A percentile compares a stretch with the other conserved stretches of the same genome.
These are phyloP conservation scores for Abrus precatorius DNA, from an alignment of 306 rosid genomes.

Conservation along the genomic window DNA sequence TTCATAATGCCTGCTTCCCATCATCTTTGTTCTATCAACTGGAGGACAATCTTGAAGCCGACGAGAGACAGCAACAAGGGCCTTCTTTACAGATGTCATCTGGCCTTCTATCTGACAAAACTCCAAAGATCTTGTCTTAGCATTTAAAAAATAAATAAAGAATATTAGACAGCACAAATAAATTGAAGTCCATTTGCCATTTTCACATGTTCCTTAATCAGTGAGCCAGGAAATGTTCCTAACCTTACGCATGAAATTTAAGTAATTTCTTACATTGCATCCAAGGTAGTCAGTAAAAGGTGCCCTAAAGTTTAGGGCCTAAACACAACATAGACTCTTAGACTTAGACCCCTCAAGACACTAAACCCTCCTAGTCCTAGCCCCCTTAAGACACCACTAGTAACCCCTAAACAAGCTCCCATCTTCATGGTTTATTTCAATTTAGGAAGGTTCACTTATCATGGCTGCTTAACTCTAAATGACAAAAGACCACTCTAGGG, in stretches of 20 bases:
- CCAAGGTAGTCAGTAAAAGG: conserved; percentile 20
- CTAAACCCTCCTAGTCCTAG: not conserved
- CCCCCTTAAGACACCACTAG: not conserved
- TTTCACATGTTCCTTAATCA: conserved; percentile 14
- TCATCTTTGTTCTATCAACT: conserved; percentile 63
- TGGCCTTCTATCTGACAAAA: conserved; percentile 87
- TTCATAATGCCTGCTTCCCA: conserved; percentile 68
- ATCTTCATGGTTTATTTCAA: conserved; percentile 12
- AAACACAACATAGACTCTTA: conserved; percentile 4
- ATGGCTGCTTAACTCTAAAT: conserved; percentile 17
- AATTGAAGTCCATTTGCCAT: conserved; percentile 30
- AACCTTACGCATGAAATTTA: conserved; percentile 24
- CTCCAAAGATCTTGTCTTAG: conserved; percentile 32
- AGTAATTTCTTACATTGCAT: not conserved
- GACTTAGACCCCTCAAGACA: conserved; percentile 3
- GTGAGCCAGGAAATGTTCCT: conserved; percentile 24
- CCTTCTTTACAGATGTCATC: conserved; percentile 76
- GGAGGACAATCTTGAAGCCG: conserved; percentile 74
- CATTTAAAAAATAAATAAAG: not conserved
- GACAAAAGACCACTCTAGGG: not conserved
- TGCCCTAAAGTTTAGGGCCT: too few relatives aligned
- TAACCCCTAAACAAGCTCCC: conserved; percentile 4
- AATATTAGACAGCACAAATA: conserved; percentile 20
- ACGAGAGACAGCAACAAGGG: conserved; percentile 81
- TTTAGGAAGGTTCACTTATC: not conserved